These are phyloP conservation scores for Eudorina sp. DNA, from an alignment of 139 green algal species.

Conservation along the genomic window DNA sequence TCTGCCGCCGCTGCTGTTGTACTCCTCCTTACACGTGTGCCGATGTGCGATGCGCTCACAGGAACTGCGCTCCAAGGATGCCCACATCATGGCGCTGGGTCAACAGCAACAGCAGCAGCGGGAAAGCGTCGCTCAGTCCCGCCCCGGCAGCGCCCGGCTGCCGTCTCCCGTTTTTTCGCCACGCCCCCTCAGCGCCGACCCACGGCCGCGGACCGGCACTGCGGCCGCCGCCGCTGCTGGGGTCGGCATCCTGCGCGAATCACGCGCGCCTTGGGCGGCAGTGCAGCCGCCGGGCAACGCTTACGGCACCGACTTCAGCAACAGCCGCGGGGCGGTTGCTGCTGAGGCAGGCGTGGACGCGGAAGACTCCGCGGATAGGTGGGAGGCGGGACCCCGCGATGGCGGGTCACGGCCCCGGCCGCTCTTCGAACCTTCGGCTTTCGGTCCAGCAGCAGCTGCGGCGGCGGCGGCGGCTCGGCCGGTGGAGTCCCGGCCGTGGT, in stretches of 20 bases:
- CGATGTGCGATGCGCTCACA: too few species aligned
- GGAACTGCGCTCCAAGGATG: slow-evolving; percentile 19
- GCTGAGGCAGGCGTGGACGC: too few species aligned
- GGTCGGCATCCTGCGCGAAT: too few species aligned
- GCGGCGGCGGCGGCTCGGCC: background rate
- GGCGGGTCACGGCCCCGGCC: background rate
- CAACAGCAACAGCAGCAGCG: slow-evolving; percentile 9
- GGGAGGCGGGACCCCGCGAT: background rate
- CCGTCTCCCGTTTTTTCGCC: background rate
- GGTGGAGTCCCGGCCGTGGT: background rate
- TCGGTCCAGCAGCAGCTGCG: background rate
- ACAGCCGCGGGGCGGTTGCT: too few species aligned
- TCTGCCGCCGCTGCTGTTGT: too few species aligned
- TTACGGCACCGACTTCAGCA: too few species aligned
- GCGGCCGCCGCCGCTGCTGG: too few species aligned
- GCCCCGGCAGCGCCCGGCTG: background rate
- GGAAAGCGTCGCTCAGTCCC: background rate
- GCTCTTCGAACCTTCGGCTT: background rate
- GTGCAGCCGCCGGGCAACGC: too few species aligned
- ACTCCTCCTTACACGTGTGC: too few species aligned
- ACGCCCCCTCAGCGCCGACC: background rate
- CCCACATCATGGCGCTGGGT: slow-evolving; percentile 31
- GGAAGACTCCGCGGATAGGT: too few species aligned
- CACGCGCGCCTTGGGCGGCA: too few species aligned
- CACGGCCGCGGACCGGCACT: background rate